Percentiles rank a stretch among this genome's conserved stretches.
Evolutionary conservation across 2,329 filamentous ascomycete species (phyloP).

Genomic region (Aspergillus tamarii): DNA sequence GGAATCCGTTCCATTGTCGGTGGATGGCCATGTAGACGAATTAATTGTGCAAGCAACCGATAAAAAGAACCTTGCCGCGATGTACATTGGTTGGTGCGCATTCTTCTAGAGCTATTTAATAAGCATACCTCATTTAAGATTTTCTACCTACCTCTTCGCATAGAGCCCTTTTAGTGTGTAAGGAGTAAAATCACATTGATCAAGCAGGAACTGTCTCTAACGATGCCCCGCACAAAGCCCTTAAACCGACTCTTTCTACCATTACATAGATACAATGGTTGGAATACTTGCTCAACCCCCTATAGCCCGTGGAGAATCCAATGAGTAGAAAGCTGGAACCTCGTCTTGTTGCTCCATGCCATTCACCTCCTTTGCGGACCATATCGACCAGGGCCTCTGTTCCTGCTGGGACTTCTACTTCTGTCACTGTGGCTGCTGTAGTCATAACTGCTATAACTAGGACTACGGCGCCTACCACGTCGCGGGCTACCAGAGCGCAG

Average conservation of each 20-base stretch:
- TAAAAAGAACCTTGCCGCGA: slow-evolving; percentile 76
- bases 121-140: not conserved
- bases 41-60: slow-evolving; percentile 85
- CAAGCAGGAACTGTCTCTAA: not conserved
- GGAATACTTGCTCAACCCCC: not conserved
- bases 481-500: slow-evolving; percentile 40
- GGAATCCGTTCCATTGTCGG: slow-evolving; percentile 88
- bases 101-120: slow-evolving; percentile 56
- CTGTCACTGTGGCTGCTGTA: slow-evolving; percentile 60
- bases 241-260: not conserved
- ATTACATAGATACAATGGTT: not conserved
- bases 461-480: slow-evolving; percentile 57
- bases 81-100: slow-evolving; percentile 96
- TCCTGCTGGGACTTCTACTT: slow-evolving; percentile 53
- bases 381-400: slow-evolving; percentile 44
- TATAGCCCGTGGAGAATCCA: not conserved
- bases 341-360: not conserved
- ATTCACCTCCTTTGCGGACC: slow-evolving; percentile 22
- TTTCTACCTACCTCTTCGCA: not conserved
- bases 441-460: slow-evolving; percentile 66
- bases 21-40: slow-evolving; percentile 97
- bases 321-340: not conserved
- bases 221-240: not conserved
- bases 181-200: not conserved
- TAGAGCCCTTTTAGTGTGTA: not conserved